phyloP scores from a whole-genome alignment of 2,329 filamentous ascomycete genomes.

The Epichloe elymi region DNA sequence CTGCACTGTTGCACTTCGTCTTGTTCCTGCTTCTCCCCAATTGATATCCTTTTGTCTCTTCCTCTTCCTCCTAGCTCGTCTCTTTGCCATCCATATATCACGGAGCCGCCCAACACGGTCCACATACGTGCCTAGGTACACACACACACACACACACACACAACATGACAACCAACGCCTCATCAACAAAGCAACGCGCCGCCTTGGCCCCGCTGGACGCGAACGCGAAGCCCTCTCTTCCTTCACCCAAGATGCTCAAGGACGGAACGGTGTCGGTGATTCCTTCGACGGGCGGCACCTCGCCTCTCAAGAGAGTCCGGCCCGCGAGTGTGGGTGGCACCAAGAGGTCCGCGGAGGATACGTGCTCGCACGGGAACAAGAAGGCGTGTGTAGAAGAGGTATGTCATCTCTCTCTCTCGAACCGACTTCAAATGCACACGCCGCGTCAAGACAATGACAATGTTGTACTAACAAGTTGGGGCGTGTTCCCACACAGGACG shows the following conservation, averaged over 20 bases:
- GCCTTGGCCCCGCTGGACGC: slow-evolving; percentile 33
- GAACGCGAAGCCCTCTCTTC: slow-evolving; percentile 26
- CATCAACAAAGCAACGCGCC: slow-evolving; percentile 35
- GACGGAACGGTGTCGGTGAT: neutral
- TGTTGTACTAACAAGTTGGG: slow-evolving; percentile 4
- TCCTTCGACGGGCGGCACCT: slow-evolving; percentile 2
- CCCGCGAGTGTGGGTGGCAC: slow-evolving; percentile 9
- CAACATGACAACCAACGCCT: slow-evolving; percentile 7
- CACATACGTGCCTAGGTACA: neutral
- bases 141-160: neutral
- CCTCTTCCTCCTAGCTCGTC: neutral
- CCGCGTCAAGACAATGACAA: neutral
- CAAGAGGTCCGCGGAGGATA: slow-evolving; percentile 13
- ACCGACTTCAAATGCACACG: neutral
- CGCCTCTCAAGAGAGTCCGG: slow-evolving; percentile 7
- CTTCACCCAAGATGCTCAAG: slow-evolving; percentile 7
- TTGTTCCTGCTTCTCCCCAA: neutral
- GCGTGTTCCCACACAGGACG: neutral
- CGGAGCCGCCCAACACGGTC: neutral
- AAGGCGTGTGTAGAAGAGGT: slow-evolving; percentile 23
- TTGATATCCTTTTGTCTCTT: neutral
- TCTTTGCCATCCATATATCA: neutral
- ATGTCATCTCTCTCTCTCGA: slow-evolving; percentile 4
- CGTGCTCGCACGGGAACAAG: slow-evolving; percentile 15
- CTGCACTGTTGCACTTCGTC: neutral